Evolutionary conservation across 306 rosid species (phyloP), one percentile per base, ranked within the genome.

Genomic region (Vigna mungo): DNA sequence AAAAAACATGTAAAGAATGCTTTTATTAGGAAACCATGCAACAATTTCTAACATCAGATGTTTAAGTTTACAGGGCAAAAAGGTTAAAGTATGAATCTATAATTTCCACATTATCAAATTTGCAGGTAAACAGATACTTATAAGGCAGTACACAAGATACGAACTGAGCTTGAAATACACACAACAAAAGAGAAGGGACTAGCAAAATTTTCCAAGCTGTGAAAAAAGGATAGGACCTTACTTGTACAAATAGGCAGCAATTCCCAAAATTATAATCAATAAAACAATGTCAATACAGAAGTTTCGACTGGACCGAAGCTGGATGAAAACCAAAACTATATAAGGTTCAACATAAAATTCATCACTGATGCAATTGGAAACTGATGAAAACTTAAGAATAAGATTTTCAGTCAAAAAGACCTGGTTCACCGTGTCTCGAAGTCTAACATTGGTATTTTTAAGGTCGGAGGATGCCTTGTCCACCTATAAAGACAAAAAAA

Each of bases 181-280:
- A 2, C 27, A 25, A 73, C 8, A 64, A 53, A 67, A 7, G 21
- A 64, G 51, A 66, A 7, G 10, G 39, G 54, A 25, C 27, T 25
- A 25, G 3, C 3, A 25, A 2, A 25, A 25, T 25, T 25, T 25
- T 25, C 0, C 27, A 25, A 25, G 27, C 27, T 25, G 27, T 25
- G 27, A 2, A 25, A 25, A 25, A 25, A 3, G 27, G 27, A 25
- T 25, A 25, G 4, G 27, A 25, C 27, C 99, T 96, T 91, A 96
- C 99, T 96, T 96, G 93, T 96, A 96, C 69, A 92, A 80, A 85
- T 96, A 96, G 69, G 97, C 99, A 71, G 99, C 99, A 71, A 96
- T 96, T 66, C 99, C 98, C 89, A 96, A 80, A 84, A 96, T 91
- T 85, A 96, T 84, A 83, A 90, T 88, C 82, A 96, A 82, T 87